phyloP scores from a whole-genome alignment of 1,139 yeast genomes.

The Saccharomyces hybrid region DNA sequence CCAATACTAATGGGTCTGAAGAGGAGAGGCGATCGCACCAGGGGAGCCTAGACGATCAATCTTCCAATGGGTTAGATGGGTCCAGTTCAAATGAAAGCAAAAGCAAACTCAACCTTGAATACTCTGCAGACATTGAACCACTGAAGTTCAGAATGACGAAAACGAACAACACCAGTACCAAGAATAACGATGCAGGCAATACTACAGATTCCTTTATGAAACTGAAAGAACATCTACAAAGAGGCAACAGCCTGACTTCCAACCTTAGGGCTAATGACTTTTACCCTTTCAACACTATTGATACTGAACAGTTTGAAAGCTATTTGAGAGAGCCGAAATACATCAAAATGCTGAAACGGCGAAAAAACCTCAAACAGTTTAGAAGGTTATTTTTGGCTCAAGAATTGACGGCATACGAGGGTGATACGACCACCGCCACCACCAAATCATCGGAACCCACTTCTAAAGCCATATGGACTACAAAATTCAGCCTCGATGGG shows the following conservation, averaged over 20 bases:
- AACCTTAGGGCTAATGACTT: conserved; percentile 1
- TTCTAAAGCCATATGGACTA: conserved; percentile 55
- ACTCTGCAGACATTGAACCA: conserved; percentile 24
- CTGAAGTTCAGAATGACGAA: conserved; percentile 18
- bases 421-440: conserved; percentile 4
- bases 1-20: not conserved
- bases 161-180: not conserved
- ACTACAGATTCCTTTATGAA: not conserved
- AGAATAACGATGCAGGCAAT: no score
- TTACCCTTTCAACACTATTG: conserved; percentile 11
- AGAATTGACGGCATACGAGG: conserved; percentile 39
- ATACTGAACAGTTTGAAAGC: conserved; percentile 32
- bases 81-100: not conserved
- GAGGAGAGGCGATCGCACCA: not conserved
- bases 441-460: conserved; percentile 1
- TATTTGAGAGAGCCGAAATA: conserved; percentile 47
- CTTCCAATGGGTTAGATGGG: no score
- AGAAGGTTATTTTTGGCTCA: conserved; percentile 71
- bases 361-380: conserved; percentile 39
- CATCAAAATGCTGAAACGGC: conserved; percentile 37
- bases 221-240: conserved; percentile 3
- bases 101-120: conserved; percentile 8
- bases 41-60: not conserved
- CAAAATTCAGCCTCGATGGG: conserved; percentile 74
- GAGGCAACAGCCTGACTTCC: not conserved